Base-by-base conservation (phyloP, 768 basidiomycete genomes). In the Auriscalpium microsporum region DNA sequence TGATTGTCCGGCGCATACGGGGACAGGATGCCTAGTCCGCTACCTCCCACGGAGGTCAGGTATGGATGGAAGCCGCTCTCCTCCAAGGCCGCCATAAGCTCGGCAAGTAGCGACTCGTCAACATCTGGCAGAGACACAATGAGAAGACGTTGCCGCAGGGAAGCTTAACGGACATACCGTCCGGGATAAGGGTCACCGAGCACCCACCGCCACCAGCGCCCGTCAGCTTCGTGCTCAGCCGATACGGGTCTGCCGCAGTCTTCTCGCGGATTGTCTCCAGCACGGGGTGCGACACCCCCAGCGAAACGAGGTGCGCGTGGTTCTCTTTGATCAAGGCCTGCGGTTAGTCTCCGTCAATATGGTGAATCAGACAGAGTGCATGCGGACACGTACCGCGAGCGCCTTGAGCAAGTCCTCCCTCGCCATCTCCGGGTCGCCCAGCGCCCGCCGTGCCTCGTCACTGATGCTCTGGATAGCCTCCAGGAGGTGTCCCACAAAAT, bases 171-270 rank as follows among this genome's bases (percentile, higher is more conserved):
- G 14, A 14, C 85, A 61, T 62, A 94, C 95, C 82, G 72, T 97
- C 94, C 51, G 96, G 96, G 51, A 99, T 78, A 37, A 98, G 80
- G 11, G 94, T 95, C 34, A 98, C 92, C 5, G 94, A 86, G 66
- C 96, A 98, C n/a, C 96, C 96, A 23, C 96, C 96, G 42, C 96
- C 96, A 34, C 96, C 96, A 8, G 96, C 95, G 44, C 96, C 96
- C 8, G 96, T 99, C 55, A 99, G 72, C 74, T 97, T 96, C n/a
- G 93, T 94, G 63, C 83, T 83, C 48, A 98, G 74, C 10, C 73
- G 71, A 71, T 86, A 88, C 8, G 84, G 86, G 58, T 73, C 65
- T 10, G 77, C 75, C 10, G 73, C 69, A 0, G 93, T 90, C 61
- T 78, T 83, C n/a, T 75, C 70, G 53, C 84, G 81, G 61, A 97